Conservation (phyloP, 2,329 filamentous ascomycete genomes). For the Xylariaceae sp. region DNA sequence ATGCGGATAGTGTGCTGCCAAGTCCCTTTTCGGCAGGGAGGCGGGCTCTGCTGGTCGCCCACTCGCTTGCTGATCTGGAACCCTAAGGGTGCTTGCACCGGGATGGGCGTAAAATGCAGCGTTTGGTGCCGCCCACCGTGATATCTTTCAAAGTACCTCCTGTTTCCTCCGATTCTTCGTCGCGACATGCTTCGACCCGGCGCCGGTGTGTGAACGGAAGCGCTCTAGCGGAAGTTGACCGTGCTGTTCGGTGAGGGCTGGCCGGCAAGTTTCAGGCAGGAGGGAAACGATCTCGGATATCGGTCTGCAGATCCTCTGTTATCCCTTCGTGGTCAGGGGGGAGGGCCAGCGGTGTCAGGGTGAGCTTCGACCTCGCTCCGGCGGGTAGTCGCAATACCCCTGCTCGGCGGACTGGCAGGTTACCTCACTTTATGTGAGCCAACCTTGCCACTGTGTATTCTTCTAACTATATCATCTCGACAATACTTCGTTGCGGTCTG, state of each 20-base stretch:
- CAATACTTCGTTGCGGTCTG: slow-evolving; percentile 9
- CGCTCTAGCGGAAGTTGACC: slow-evolving; percentile 12
- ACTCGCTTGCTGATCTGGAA: slow-evolving; percentile 15
- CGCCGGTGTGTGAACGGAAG: slow-evolving; percentile 13
- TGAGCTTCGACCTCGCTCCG: slow-evolving; percentile 5
- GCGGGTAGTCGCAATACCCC: slow-evolving; percentile 6
- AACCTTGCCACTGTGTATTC: too few species aligned
- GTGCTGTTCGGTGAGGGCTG: slow-evolving; percentile 11
- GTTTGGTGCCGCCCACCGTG: slow-evolving; percentile 15
- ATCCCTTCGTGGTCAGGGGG: slow-evolving; percentile 8
- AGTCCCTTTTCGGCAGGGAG: too few species aligned
- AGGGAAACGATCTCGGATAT: background rate
- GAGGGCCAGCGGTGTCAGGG: slow-evolving; percentile 13
- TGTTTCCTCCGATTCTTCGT: slow-evolving; percentile 8
- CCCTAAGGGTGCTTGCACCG: slow-evolving; percentile 6
- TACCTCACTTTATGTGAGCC: too few species aligned
- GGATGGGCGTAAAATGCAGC: slow-evolving; percentile 14
- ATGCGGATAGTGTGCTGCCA: too few species aligned
- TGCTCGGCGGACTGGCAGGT: slow-evolving; percentile 15
- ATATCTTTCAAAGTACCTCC: slow-evolving; percentile 1
- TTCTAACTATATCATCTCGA: slow-evolving; percentile 9
- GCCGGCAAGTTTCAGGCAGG: slow-evolving; percentile 10
- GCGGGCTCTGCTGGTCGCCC: slow-evolving; percentile 9
- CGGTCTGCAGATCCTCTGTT: slow-evolving; percentile 5
- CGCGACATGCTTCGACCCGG: slow-evolving; percentile 11